Evolutionary conservation across 2,329 filamentous ascomycete genomes (phyloP).

Genomic region (Chrysoporthe cubensis): DNA sequence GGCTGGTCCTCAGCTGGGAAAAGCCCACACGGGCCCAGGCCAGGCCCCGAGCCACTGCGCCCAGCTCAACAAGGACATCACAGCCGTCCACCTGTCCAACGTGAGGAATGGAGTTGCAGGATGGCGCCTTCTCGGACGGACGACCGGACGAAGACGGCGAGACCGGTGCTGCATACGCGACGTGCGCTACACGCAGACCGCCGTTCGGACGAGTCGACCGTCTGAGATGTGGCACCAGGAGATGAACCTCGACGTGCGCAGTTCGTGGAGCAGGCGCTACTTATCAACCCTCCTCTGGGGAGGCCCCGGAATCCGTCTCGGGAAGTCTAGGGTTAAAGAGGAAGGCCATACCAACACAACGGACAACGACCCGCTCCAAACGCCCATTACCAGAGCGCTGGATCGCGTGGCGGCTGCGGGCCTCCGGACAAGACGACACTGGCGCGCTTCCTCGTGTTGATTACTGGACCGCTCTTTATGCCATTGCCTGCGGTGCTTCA

Average conservation of each 20-base stretch:
- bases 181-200: background rate
- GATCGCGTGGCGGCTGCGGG: conserved; percentile 1
- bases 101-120: background rate
- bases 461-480: background rate
- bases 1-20: conserved; percentile 1
- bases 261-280: background rate
- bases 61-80: conserved; percentile 9
- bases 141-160: conserved; percentile 2
- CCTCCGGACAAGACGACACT: background rate
- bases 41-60: background rate
- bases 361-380: conserved; percentile 14
- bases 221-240: background rate
- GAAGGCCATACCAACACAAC: conserved; percentile 18
- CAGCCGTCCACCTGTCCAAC: conserved; percentile 7
- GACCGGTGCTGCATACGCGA: background rate
- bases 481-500: background rate
- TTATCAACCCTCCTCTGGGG: background rate
- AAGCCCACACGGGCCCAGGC: background rate
- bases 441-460: background rate
- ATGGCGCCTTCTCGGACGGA: background rate
- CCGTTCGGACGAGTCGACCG: conserved; percentile 1
- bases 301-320: background rate
- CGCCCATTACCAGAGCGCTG: conserved; percentile 13
- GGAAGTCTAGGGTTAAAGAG: conserved; percentile 19
- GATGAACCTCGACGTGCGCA: background rate